Conservation (phyloP, 73 alveolate genomes). For the Tetrahymena elliotti region DNA sequence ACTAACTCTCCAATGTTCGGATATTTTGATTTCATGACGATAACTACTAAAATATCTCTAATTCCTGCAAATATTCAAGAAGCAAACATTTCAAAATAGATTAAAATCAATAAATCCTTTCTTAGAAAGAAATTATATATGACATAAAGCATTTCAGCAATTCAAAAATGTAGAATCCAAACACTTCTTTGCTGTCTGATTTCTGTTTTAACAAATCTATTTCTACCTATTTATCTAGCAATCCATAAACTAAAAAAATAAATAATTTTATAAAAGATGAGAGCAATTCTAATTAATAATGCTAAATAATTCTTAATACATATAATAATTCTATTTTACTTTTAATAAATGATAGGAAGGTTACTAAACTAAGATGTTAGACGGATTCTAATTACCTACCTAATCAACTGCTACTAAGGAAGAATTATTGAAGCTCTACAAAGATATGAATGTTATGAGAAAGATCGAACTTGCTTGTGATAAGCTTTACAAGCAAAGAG, state of each 20-base stretch:
- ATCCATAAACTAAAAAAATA: neutral
- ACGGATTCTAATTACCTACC: conserved; percentile 22
- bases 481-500: conserved; percentile 60
- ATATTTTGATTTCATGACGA: neutral
- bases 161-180: neutral
- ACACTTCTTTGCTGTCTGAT: neutral
- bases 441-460: conserved; percentile 52
- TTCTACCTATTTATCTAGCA: neutral
- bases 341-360: neutral
- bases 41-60: neutral
- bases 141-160: neutral
- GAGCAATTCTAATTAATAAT: neutral
- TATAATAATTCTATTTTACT: neutral
- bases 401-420: conserved; percentile 43
- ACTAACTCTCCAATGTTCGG: neutral
- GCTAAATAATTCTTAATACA: neutral
- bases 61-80: neutral
- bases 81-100: neutral
- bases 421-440: conserved; percentile 56
- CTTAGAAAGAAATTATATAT: no score
- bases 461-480: conserved; percentile 71
- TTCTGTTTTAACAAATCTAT: neutral
- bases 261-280: neutral
- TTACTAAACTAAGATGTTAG: neutral
- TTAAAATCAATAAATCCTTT: no score